phyloP scores from a whole-genome alignment of 2,329 filamentous ascomycete species.

The Graphiopsis chlorocephala region DNA sequence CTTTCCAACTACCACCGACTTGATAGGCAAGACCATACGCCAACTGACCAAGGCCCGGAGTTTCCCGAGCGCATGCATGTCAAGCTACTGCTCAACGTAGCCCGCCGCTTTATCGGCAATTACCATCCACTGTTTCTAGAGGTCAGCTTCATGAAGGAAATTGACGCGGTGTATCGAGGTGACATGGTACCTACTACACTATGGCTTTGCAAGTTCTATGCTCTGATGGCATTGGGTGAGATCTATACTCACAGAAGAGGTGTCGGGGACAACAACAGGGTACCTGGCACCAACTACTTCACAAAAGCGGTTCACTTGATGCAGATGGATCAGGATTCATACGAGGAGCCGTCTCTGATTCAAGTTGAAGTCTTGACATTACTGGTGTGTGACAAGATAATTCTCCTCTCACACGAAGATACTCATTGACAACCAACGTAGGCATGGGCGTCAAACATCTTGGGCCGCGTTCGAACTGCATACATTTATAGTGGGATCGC shows the following conservation, averaged over 20 bases:
- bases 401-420: not conserved
- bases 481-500: conserved; percentile 47
- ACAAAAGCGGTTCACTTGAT: conserved; percentile 41
- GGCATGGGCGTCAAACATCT: conserved; percentile 46
- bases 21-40: conserved; percentile 6
- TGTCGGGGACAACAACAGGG: conserved; percentile 30
- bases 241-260: conserved; percentile 44
- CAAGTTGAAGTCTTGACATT: conserved; percentile 46
- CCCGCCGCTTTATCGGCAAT: conserved; percentile 35
- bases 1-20: conserved; percentile 24
- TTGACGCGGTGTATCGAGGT: conserved; percentile 41
- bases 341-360: conserved; percentile 46
- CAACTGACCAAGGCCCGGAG: conserved; percentile 20
- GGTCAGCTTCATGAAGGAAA: conserved; percentile 38
- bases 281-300: conserved; percentile 48
- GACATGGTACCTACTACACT: conserved; percentile 34
- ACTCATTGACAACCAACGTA: conserved; percentile 22
- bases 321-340: conserved; percentile 33
- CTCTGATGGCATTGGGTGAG: conserved; percentile 48
- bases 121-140: conserved; percentile 44
- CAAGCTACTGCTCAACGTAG: conserved; percentile 25
- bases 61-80: conserved; percentile 28
- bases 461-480: conserved; percentile 47
- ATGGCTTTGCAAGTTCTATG: conserved; percentile 44
- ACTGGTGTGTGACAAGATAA: conserved; percentile 36